Percentiles rank a stretch among this genome's conserved stretches.
phyloP scores from a whole-genome alignment of 257 asterid genomes.

The Solanum commersonii region DNA sequence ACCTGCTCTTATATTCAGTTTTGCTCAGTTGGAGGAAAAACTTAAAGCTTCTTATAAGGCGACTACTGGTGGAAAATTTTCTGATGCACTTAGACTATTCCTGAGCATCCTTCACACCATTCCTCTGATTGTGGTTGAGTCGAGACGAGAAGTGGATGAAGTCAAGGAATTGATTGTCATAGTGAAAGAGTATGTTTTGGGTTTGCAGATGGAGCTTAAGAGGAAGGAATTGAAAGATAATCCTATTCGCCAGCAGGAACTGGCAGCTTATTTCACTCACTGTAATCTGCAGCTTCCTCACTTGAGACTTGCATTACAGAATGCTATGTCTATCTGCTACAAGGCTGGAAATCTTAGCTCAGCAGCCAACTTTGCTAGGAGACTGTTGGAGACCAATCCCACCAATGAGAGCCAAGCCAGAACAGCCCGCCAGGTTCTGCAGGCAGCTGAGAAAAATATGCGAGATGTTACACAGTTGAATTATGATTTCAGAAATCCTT shows the following conservation, averaged over 20 bases:
- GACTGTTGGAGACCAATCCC: constrained; percentile 75
- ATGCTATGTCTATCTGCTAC: constrained; percentile 57
- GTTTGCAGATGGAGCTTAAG: constrained; percentile 71
- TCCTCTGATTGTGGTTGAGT: constrained; percentile 69
- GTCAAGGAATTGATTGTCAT: constrained; percentile 61
- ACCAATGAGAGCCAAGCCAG: constrained; percentile 44
- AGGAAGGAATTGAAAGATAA: constrained; percentile 63
- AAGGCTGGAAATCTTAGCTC: constrained; percentile 50
- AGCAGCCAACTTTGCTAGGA: constrained; percentile 74
- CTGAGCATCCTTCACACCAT: constrained; percentile 56
- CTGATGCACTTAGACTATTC: constrained; percentile 62
- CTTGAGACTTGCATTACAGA: constrained; percentile 54
- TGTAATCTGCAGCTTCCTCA: constrained; percentile 76
- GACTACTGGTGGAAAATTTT: constrained; percentile 61
- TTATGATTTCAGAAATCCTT: constrained; percentile 83
- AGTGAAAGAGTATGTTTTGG: constrained; percentile 67
- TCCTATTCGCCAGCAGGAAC: constrained; percentile 75
- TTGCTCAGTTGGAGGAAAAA: constrained; percentile 73
- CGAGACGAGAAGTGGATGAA: constrained; percentile 77
- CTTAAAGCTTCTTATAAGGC: constrained; percentile 65
- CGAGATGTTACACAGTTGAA: constrained; percentile 55
- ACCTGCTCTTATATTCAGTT: constrained; percentile 61
- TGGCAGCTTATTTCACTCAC: constrained; percentile 93
- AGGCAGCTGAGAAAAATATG: constrained; percentile 73
- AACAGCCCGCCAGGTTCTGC: constrained; percentile 66